phyloP scores from a whole-genome alignment of 2,329 filamentous ascomycete genomes.

The Elsinoe batatas region DNA sequence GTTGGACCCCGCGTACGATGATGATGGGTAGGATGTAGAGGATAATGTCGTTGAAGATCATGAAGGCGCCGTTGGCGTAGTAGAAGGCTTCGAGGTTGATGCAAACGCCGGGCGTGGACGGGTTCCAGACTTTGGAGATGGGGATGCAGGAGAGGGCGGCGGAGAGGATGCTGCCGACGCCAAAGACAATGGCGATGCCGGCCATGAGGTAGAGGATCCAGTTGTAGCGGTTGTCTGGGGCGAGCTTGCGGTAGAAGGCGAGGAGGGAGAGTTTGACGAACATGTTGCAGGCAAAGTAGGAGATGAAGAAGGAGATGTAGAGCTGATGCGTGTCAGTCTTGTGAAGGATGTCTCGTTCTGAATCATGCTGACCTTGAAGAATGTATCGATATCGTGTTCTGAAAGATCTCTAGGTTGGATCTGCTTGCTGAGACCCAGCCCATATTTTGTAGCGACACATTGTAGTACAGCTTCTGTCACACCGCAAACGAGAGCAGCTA shows the following conservation, averaged over 20 bases:
- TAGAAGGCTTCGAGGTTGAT: constrained; percentile 29
- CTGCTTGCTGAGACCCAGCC: constrained; percentile 13
- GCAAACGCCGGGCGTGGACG: constrained; percentile 23
- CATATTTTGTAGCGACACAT: constrained; percentile 16
- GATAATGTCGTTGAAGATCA: constrained; percentile 30
- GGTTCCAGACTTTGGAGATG: constrained; percentile 26
- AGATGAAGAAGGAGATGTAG: constrained; percentile 24
- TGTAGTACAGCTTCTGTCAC: constrained; percentile 16
- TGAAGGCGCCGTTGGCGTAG: constrained; percentile 27
- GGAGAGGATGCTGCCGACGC: constrained; percentile 26
- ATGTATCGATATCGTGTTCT: neutral
- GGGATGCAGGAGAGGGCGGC: constrained; percentile 30
- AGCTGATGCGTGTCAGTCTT: constrained; percentile 16
- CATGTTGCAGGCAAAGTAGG: constrained; percentile 34
- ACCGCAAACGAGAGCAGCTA: constrained; percentile 13
- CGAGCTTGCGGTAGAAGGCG: constrained; percentile 32
- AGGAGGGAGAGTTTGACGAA: constrained; percentile 33
- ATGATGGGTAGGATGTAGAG: constrained; percentile 31
- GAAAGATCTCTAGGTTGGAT: constrained; percentile 10
- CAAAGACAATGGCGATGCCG: constrained; percentile 28
- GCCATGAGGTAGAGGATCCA: constrained; percentile 28
- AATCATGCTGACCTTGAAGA: constrained; percentile 16
- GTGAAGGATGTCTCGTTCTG: neutral
- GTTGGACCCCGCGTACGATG: constrained; percentile 29
- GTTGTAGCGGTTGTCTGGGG: constrained; percentile 20